Conservation (phyloP, 768 basidiomycete species). For the Lepiota venenata region DNA sequence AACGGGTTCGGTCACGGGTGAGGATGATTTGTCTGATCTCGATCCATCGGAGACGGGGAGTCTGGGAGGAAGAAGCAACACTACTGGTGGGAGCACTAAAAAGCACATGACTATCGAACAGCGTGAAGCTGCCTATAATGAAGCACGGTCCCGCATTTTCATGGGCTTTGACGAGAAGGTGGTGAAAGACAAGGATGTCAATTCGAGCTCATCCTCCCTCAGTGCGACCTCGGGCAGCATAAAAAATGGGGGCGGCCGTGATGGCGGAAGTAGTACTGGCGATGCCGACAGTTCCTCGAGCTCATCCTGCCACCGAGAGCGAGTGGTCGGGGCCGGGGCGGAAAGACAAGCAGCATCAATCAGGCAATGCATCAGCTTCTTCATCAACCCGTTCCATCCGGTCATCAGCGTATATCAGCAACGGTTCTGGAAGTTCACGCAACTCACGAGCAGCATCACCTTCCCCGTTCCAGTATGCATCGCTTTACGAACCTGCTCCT, state of each 20-base stretch:
- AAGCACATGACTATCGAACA: conserved; percentile 80
- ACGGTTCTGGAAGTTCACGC: conserved; percentile 60
- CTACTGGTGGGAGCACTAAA: conserved; percentile 58
- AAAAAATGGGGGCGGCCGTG: conserved; percentile 37
- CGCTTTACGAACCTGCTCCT: conserved; percentile 62
- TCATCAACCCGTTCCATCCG: conserved; percentile 63
- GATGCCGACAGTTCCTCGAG: conserved; percentile 68
- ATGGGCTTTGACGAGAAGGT: conserved; percentile 78
- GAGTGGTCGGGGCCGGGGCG: conserved; percentile 71
- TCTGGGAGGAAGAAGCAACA: conserved; percentile 63
- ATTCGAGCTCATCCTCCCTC: conserved; percentile 71
- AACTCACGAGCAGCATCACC: conserved; percentile 75
- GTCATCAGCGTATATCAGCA: conserved; percentile 45
- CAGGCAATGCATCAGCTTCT: conserved; percentile 42
- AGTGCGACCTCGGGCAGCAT: conserved; percentile 66
- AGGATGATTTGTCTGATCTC: conserved; percentile 75
- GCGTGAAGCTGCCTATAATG: conserved; percentile 86
- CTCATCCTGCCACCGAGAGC: conserved; percentile 76
- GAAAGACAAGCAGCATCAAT: conserved; percentile 45
- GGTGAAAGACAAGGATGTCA: conserved; percentile 69
- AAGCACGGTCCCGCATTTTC: conserved; percentile 84
- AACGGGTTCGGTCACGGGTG: conserved; percentile 67
- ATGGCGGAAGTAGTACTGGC: conserved; percentile 45
- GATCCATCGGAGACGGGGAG: conserved; percentile 84
- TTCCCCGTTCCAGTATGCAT: conserved; percentile 64